Percentiles rank a stretch among this genome's conserved stretches.
Evolutionary conservation across 2,329 filamentous ascomycete genomes (phyloP).

Genomic region (Cercospora beticola): DNA sequence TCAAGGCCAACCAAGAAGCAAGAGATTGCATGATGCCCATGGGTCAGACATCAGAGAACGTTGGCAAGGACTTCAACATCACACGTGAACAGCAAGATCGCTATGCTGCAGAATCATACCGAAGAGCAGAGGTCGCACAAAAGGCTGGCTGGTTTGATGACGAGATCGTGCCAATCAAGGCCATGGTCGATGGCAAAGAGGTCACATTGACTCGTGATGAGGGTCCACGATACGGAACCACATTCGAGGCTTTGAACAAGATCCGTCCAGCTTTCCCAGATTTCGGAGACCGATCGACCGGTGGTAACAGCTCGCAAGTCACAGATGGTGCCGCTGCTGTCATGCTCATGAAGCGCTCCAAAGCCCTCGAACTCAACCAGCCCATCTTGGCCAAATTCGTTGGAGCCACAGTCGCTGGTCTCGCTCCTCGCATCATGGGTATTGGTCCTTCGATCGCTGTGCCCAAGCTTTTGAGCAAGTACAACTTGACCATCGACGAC

Average conservation of each 20-base stretch:
- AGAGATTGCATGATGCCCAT: conserved; percentile 89
- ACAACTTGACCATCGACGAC: conserved; percentile 75
- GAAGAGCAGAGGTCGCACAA: conserved; percentile 82
- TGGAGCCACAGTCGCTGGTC: conserved; percentile 83
- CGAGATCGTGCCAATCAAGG: conserved; percentile 86
- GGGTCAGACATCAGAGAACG: conserved; percentile 97
- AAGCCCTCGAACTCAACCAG: conserved; percentile 80
- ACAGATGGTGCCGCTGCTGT: conserved; percentile 91
- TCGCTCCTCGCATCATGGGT: conserved; percentile 94
- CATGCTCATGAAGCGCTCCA: conserved; percentile 91
- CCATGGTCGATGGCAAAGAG: conserved; percentile 71
- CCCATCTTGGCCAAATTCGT: conserved; percentile 94
- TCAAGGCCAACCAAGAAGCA: conserved; percentile 70
- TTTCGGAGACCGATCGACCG: conserved; percentile 82
- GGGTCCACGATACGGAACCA: conserved; percentile 87
- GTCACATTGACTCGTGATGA: conserved; percentile 84
- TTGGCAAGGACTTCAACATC: conserved; percentile 86
- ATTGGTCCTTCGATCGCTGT: conserved; percentile 74
- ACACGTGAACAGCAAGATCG: conserved; percentile 76
- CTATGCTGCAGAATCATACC: conserved; percentile 84
- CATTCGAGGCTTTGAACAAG: conserved; percentile 76
- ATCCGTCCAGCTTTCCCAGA: conserved; percentile 87
- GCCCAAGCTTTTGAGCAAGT: conserved; percentile 79
- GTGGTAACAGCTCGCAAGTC: conserved; percentile 91
- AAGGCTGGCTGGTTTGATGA: conserved; percentile 89